A percentile compares a stretch with the other conserved stretches of the same genome.
Evolutionary conservation across 208 protist species (phyloP).

Genomic region (Crithidia fasciculata): DNA sequence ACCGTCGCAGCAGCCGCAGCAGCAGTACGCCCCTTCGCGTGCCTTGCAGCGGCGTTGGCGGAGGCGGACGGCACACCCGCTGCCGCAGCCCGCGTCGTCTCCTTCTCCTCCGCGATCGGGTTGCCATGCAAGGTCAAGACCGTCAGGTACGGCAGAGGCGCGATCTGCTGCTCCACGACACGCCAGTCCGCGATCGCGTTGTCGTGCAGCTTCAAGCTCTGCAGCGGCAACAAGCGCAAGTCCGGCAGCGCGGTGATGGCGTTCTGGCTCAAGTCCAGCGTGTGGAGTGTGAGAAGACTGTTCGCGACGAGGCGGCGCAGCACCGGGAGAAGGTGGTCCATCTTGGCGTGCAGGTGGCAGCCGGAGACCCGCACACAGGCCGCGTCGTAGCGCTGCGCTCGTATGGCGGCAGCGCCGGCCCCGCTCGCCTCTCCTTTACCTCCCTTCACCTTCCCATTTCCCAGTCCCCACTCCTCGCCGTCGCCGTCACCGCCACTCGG

Average conservation of each 20-base stretch:
- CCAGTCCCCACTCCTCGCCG: slow-evolving; percentile 8
- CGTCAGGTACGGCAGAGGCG: slow-evolving; percentile 60
- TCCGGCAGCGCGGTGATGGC: slow-evolving; percentile 59
- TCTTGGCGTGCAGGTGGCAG: slow-evolving; percentile 55
- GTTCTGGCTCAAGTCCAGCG: slow-evolving; percentile 87
- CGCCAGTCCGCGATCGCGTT: slow-evolving; percentile 80
- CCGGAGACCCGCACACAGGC: slow-evolving; percentile 70
- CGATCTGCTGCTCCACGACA: slow-evolving; percentile 70
- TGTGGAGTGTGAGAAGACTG: slow-evolving; percentile 69
- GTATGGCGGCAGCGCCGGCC: slow-evolving; percentile 2
- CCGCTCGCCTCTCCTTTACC: background rate
- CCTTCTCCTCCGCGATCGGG: slow-evolving; percentile 67
- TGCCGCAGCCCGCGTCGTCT: background rate
- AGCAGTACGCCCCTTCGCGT: background rate
- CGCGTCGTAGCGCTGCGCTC: slow-evolving; percentile 51
- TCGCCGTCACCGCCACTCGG: slow-evolving; percentile 1
- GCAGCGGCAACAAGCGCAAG: slow-evolving; percentile 68
- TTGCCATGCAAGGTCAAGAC: slow-evolving; percentile 84
- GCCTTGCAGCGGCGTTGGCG: background rate
- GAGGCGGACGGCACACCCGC: background rate
- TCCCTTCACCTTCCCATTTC: background rate
- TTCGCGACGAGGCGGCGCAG: slow-evolving; percentile 77
- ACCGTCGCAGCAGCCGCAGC: background rate
- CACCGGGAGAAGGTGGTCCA: slow-evolving; percentile 67
- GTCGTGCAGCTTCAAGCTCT: slow-evolving; percentile 74